These are phyloP conservation scores for Holtermannia corniformis DNA, from an alignment of 768 basidiomycete species.

Conservation along the genomic window DNA sequence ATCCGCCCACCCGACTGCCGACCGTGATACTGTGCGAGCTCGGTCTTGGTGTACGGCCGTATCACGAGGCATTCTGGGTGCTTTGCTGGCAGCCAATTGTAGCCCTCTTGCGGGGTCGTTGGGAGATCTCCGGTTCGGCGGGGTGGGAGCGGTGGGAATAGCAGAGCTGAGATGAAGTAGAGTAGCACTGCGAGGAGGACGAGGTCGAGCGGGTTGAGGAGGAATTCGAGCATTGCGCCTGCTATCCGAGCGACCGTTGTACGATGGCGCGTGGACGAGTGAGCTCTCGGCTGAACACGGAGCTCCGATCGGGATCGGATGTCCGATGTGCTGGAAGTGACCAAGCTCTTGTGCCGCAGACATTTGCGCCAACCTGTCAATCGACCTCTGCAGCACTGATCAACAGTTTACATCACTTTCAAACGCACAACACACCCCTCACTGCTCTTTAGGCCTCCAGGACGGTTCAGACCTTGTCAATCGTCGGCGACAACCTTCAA, in stretches of 20 bases:
- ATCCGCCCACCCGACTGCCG: constrained; percentile 60
- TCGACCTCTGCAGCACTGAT: no score
- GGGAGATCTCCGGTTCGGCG: constrained; percentile 30
- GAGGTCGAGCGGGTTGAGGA: constrained; percentile 31
- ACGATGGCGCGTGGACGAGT: not conserved
- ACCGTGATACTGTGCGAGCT: constrained; percentile 55
- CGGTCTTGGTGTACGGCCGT: constrained; percentile 67
- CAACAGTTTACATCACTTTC: no score
- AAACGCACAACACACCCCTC: no score
- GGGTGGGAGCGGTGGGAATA: constrained; percentile 54
- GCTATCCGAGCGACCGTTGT: no score
- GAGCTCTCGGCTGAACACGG: no score
- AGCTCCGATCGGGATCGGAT: no score
- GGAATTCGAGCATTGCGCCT: not conserved
- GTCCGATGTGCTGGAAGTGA: no score
- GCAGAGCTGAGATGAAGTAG: constrained; percentile 41
- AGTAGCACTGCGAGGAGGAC: constrained; percentile 27
- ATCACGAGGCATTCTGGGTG: constrained; percentile 72
- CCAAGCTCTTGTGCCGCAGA: not conserved
- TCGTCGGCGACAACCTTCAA: no score
- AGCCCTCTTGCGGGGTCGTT: constrained; percentile 64
- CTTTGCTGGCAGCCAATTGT: constrained; percentile 82
- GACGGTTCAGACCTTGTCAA: no score
- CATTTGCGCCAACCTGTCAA: no score
- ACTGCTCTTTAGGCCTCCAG: no score